Percentiles rank a stretch among this genome's conserved stretches.
phyloP scores from a whole-genome alignment of 805 yeast genomes.

The Pichia kluyveri region DNA sequence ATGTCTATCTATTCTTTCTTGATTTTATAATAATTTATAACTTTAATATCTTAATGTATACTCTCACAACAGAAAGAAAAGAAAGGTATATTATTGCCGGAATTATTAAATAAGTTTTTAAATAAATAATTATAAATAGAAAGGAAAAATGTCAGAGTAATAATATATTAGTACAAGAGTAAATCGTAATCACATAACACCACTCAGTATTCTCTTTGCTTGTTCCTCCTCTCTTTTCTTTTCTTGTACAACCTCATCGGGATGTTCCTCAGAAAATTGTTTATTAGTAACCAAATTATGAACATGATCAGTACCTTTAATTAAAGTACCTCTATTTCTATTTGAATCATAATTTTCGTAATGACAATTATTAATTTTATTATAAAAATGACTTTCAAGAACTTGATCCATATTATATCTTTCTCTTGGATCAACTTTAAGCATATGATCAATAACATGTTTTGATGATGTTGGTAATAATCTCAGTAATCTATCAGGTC shows the following conservation, averaged over 20 bases:
- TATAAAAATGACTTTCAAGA: slow-evolving; percentile 47
- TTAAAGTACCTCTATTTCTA: slow-evolving; percentile 12
- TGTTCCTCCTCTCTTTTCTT: slow-evolving; percentile 5
- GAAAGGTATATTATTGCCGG: too few species aligned
- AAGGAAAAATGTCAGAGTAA: not conserved
- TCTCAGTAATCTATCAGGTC: slow-evolving; percentile 66
- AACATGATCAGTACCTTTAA: slow-evolving; percentile 34
- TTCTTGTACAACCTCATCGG: slow-evolving; percentile 21
- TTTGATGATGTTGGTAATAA: slow-evolving; percentile 64
- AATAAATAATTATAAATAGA: not conserved
- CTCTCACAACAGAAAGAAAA: not conserved
- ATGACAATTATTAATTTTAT: slow-evolving; percentile 47
- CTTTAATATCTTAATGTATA: not conserved
- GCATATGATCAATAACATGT: slow-evolving; percentile 53
- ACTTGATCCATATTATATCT: slow-evolving; percentile 56
- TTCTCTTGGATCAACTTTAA: slow-evolving; percentile 46
- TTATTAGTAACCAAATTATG: slow-evolving; percentile 68
- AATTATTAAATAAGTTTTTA: not conserved
- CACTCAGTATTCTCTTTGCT: slow-evolving; percentile 3
- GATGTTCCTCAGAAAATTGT: slow-evolving; percentile 37
- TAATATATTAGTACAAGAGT: not conserved
- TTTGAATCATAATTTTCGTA: slow-evolving; percentile 17
- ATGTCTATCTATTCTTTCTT: slow-evolving; percentile 3
- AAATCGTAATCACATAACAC: not conserved
- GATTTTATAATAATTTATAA: too few species aligned